A percentile compares a stretch with the other conserved stretches of the same genome.
Conservation (phyloP, 2,329 filamentous ascomycete species). For the Colletotrichum incanum region DNA sequence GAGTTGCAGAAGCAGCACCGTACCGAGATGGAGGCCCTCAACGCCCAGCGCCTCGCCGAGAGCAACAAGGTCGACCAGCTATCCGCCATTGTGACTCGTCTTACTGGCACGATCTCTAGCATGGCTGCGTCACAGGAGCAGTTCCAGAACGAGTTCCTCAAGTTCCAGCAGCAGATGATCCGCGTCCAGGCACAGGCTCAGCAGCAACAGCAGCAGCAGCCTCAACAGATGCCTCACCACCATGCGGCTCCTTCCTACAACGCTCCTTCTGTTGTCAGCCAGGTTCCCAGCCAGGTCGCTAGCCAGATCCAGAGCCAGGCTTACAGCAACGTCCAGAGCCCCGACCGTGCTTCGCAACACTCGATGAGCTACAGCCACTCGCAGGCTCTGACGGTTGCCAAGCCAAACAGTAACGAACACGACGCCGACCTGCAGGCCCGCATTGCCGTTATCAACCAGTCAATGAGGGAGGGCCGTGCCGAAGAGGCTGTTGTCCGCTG, state of each 20-base stretch:
- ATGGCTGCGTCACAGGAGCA: constrained; percentile 79
- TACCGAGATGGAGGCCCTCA: constrained; percentile 66
- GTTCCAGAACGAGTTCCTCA: constrained; percentile 76
- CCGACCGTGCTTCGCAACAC: constrained; percentile 40
- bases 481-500: constrained; percentile 77
- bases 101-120: constrained; percentile 78
- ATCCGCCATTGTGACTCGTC: constrained; percentile 75
- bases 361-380: constrained; percentile 42
- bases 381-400: constrained; percentile 41
- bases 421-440: constrained; percentile 69
- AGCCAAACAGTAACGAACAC: constrained; percentile 35
- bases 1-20: constrained; percentile 77
- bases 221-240: constrained; percentile 38
- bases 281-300: constrained; percentile 26
- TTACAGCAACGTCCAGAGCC: constrained; percentile 46
- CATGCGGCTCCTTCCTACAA: constrained; percentile 35
- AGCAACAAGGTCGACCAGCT: constrained; percentile 80
- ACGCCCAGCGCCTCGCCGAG: constrained; percentile 66
- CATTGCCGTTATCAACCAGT: constrained; percentile 72
- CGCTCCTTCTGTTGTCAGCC: constrained; percentile 38
- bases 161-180: constrained; percentile 67
- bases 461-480: constrained; percentile 74
- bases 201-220: constrained; percentile 34
- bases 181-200: constrained; percentile 56
- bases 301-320: constrained; percentile 45